Evolutionary conservation across 2,329 filamentous ascomycete genomes (phyloP).

Genomic region (Claviceps spartinae): DNA sequence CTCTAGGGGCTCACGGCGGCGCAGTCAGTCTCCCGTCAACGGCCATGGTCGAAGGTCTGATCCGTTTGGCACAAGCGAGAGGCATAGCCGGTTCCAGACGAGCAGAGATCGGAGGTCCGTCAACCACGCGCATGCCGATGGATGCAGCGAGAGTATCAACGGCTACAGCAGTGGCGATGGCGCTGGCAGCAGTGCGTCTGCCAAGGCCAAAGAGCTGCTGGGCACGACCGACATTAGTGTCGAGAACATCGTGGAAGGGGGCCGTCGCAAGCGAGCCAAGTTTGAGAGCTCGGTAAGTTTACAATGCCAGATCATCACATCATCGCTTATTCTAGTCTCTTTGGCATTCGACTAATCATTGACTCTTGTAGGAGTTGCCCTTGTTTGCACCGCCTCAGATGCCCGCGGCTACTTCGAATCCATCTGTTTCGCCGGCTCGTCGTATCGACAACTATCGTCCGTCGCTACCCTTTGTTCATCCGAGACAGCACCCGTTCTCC

Average conservation of each 20-base stretch:
- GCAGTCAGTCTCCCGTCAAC: slow-evolving; percentile 63
- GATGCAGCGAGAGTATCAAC: slow-evolving; percentile 49
- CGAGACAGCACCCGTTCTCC: slow-evolving; percentile 66
- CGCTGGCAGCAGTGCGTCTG: slow-evolving; percentile 56
- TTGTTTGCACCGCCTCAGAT: slow-evolving; percentile 91
- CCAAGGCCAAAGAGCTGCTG: slow-evolving; percentile 71
- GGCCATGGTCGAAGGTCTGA: slow-evolving; percentile 62
- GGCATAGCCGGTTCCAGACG: slow-evolving; percentile 56
- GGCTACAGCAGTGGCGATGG: slow-evolving; percentile 83
- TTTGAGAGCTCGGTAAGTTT: slow-evolving; percentile 86
- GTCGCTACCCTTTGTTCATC: slow-evolving; percentile 60
- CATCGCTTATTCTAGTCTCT: background rate
- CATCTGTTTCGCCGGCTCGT: slow-evolving; percentile 87
- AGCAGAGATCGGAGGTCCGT: slow-evolving; percentile 49
- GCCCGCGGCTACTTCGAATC: slow-evolving; percentile 86
- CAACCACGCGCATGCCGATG: slow-evolving; percentile 40
- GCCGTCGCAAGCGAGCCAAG: slow-evolving; percentile 86
- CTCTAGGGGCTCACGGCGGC: slow-evolving; percentile 58
- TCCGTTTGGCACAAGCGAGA: slow-evolving; percentile 48
- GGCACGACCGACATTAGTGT: slow-evolving; percentile 95
- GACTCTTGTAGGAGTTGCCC: slow-evolving; percentile 62
- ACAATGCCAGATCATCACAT: background rate
- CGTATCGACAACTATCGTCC: slow-evolving; percentile 60
- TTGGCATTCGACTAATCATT: background rate
- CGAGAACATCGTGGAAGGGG: slow-evolving; percentile 95